Percentiles rank a stretch among this genome's conserved stretches.
These are phyloP conservation scores for Berberis thunbergii DNA, from an alignment of 164 flowering plant species.

Conservation along the genomic window DNA sequence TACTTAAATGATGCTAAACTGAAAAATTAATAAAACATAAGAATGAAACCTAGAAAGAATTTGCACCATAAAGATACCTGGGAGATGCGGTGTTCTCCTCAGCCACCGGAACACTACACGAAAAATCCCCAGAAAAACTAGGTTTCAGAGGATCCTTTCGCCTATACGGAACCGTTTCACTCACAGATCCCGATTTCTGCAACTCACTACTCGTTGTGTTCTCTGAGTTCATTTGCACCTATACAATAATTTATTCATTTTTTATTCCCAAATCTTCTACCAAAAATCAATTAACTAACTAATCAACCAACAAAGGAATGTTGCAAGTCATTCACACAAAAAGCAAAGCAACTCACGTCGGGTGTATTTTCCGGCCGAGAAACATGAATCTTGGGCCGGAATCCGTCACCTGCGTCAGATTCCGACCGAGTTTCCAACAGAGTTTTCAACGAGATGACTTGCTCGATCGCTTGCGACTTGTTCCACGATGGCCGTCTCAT, in stretches of 20 bases:
- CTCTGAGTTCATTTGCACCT: constrained; percentile 12
- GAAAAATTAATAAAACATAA: no score
- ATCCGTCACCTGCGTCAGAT: constrained; percentile 21
- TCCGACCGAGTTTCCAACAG: constrained; percentile 42
- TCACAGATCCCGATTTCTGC: constrained; percentile 23
- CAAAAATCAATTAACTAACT: not conserved
- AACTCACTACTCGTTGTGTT: constrained; percentile 20
- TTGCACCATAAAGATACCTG: constrained; percentile 21
- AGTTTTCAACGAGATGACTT: constrained; percentile 67
- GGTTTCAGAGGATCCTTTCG: constrained; percentile 21
- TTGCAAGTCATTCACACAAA: not conserved
- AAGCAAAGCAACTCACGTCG: constrained; percentile 9
- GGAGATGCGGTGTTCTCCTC: constrained; percentile 24
- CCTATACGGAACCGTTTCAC: constrained; percentile 21
- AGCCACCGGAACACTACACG: constrained; percentile 9
- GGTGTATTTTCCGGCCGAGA: constrained; percentile 11
- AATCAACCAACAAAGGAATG: not conserved
- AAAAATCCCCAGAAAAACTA: constrained; percentile 16
- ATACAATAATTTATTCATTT: not conserved
- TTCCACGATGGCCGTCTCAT: constrained; percentile 95
- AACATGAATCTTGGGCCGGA: constrained; percentile 13
- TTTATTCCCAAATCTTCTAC: not conserved
- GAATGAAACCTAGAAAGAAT: no score
- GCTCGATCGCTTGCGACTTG: constrained; percentile 95
- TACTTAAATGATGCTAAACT: no score